A percentile compares a stretch with the other conserved stretches of the same genome.
Evolutionary conservation across 306 rosid genomes (phyloP).

Genomic region (Dalbergia cultrata): DNA sequence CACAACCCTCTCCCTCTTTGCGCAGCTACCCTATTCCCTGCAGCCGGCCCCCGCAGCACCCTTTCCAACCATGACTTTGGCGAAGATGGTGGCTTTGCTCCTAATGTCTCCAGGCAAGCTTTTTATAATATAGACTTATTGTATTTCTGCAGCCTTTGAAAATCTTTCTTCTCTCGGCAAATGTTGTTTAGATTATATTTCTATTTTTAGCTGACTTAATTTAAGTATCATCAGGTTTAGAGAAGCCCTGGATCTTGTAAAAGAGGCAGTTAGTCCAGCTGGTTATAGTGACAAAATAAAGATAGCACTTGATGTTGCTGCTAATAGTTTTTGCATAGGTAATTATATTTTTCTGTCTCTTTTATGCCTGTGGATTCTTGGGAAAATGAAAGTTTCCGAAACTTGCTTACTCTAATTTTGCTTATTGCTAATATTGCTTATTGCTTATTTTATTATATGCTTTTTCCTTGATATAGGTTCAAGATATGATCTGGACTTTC

Average conservation of each 20-base stretch:
- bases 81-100: constrained; percentile 95
- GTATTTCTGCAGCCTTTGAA: constrained; percentile 5
- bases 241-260: constrained; percentile 94
- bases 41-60: no score
- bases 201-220: constrained; percentile 43
- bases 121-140: constrained; percentile 30
- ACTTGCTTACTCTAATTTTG: constrained; percentile 12
- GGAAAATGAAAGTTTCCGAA: constrained; percentile 38
- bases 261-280: constrained; percentile 84
- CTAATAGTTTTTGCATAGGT: constrained; percentile 93
- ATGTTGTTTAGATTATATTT: constrained; percentile 15
- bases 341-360: constrained; percentile 46
- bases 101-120: constrained; percentile 87
- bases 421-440: constrained; percentile 34
- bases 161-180: background rate
- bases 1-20: no score
- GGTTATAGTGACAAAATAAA: constrained; percentile 82
- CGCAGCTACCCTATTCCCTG: no score
- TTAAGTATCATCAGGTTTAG: constrained; percentile 62
- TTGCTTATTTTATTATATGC: background rate
- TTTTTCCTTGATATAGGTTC: constrained; percentile 65
- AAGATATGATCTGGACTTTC: constrained; percentile 86
- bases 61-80: constrained; percentile 84
- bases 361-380: constrained; percentile 10
- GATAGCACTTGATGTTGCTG: constrained; percentile 87